Conservation (phyloP, 192 early-diverging fungal genomes). For the Coemansia sp. region DNA sequence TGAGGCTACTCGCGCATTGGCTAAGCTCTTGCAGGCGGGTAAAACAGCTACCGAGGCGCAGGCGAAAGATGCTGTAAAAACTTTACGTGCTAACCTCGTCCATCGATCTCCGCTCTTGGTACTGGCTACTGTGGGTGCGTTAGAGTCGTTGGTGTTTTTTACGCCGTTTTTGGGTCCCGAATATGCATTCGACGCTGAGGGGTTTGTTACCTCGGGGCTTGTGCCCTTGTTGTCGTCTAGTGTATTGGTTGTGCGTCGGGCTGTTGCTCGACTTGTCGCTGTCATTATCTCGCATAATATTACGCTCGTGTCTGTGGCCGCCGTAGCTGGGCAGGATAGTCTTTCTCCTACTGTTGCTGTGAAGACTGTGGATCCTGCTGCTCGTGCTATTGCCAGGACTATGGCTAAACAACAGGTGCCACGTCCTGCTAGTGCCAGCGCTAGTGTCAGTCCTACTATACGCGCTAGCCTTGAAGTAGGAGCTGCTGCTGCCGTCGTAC, state of each 20-base stretch:
- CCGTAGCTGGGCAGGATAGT: neutral
- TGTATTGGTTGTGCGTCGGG: slow-evolving; percentile 39
- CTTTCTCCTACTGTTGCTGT: neutral
- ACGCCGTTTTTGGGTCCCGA: slow-evolving; percentile 21
- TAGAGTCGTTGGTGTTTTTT: slow-evolving; percentile 28
- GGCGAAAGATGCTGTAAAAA: slow-evolving; percentile 73
- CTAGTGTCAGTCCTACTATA: slow-evolving; percentile 1
- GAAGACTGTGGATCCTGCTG: neutral
- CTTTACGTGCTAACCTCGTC: slow-evolving; percentile 61
- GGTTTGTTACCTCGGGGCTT: slow-evolving; percentile 10
- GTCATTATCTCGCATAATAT: slow-evolving; percentile 34
- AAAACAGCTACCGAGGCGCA: slow-evolving; percentile 69
- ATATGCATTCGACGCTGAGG: slow-evolving; percentile 23
- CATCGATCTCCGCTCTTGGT: slow-evolving; percentile 70
- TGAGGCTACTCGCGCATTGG: slow-evolving; percentile 70
- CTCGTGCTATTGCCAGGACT: neutral
- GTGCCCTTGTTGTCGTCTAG: slow-evolving; percentile 25
- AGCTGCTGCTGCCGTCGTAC: neutral
- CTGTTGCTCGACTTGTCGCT: slow-evolving; percentile 28
- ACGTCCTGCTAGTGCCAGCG: slow-evolving; percentile 4
- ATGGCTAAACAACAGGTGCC: neutral
- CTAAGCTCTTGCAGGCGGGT: slow-evolving; percentile 68
- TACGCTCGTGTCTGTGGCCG: neutral
- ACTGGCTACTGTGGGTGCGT: slow-evolving; percentile 18
- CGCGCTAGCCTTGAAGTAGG: neutral